Evolutionary conservation across 108 stramenopile genomes (phyloP), one percentile per base, ranked within the genome.

Genomic region (Pseudonitzschia multistriata): DNA sequence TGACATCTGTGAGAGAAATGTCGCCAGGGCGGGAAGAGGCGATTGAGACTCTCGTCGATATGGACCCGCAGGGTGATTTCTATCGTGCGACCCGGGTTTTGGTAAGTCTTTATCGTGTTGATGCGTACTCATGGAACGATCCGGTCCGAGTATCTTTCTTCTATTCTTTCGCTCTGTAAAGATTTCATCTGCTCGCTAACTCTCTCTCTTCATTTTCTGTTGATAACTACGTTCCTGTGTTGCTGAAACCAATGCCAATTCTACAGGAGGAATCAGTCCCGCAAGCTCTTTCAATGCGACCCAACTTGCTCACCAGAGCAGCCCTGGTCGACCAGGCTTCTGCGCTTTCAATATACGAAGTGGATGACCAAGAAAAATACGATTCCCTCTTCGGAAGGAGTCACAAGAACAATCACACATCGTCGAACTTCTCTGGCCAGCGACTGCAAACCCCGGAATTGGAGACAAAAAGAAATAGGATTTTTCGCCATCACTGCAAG

Each of bases 41-140:
- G 55, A 89, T 91, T 49, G 89, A 93, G 74, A 87, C 86, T 39
- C 79, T 91, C 7, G 74, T 93, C 67, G 92, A 93, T 67, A 84
- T 84, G 82, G 87, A 91, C 40, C 86, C 86, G 0, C 36, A 74
- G 34, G 92, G 92, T 5, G 72, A 78, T 36, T 85, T 77, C 37
- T 93, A 86, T 77, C 85, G 92, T 11, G 84, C 82, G 40, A 52
- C 79, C 48, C 70, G 76, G 62, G 73, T 87, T 36, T 68, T 88
- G 92, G 92, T 93, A 74, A 67, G 92, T 85, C 14, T 21, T 45
- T 10, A 17, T 45, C 17, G 42, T 1, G 11, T 45, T 17, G 13
- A 17, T 45, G 42, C 42, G 17, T 45, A 4, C 15, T 2, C 11
- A 45, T 10, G 1, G 15, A 1, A 1, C 11, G 42, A 17, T 45